Evolutionary conservation across 306 rosid species (phyloP).

Genomic region (Vigna angularis): DNA sequence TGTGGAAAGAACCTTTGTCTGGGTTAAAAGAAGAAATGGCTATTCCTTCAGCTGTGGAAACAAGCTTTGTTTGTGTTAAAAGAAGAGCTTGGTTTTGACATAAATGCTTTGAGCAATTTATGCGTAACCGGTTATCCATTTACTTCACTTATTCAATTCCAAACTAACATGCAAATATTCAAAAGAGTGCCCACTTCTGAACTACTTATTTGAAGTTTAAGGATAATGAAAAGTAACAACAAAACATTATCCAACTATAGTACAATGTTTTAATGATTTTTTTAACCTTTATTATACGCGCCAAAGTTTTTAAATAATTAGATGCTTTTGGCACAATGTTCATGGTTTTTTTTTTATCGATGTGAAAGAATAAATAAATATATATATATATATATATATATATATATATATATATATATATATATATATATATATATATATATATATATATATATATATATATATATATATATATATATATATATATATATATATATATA

Average conservation of each 20-base stretch:
- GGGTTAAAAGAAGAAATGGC: too few relatives aligned
- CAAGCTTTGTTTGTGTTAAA: conserved; percentile 35
- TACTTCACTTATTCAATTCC: conserved; percentile 25
- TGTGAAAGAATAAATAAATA: conserved; percentile 11
- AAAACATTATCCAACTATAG: conserved; percentile 1
- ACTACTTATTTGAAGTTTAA: conserved; percentile 14
- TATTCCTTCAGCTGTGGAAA: conserved; percentile 28
- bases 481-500: conserved; percentile 3
- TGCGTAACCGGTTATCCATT: conserved; percentile 1
- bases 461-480: not conserved
- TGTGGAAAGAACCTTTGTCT: too few relatives aligned
- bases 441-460: not conserved
- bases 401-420: not conserved
- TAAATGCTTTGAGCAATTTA: conserved; percentile 22
- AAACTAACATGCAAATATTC: conserved; percentile 36
- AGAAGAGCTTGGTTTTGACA: conserved; percentile 30
- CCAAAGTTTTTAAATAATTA: not conserved
- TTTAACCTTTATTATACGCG: too few relatives aligned
- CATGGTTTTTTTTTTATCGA: not conserved
- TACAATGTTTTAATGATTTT: not conserved
- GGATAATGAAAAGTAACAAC: not conserved
- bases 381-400: not conserved
- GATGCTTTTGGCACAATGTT: not conserved
- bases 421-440: not conserved
- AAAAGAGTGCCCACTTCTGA: conserved; percentile 38